Evolutionary conservation across 164 flowering plant species (phyloP), one percentile per base, ranked within the genome.

Genomic region (Umbilicus rupestris): DNA sequence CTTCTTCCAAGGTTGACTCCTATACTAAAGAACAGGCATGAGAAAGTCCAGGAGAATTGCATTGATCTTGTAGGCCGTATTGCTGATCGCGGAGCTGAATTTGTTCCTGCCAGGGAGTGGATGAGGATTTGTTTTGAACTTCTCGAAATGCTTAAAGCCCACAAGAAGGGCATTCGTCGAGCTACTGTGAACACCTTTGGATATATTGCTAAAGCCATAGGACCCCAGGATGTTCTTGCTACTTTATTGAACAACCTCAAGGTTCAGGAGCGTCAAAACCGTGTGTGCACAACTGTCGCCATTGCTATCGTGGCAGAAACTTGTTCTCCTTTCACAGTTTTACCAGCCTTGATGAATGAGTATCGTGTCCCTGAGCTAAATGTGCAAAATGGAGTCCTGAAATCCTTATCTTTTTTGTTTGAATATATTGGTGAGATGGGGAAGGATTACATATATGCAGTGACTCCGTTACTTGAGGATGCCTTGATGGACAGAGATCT

Each of bases 361-460:
- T 94, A 94, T 55, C 91, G 99, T 67, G 97, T 94, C 5, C 97
- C 99, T 0, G 99, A 94, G 78, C 92, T 91, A 22, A 94, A 94
- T 71, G 99, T 94, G 69, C 99, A 94, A 73, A 94, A 94, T 70
- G 99, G 99, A 66, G 97, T 94, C 64, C 69, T 94, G 50, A 94
- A 94, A 69, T 91, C 97, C 5, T 86, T 94, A 19, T 94, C 97
- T 12, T 94, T 94, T 73, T 77, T 94, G 17, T 91, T 94, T 19
- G 99, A 94, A 74, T 94, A 94, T 73, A 94, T 94, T 59, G 99
- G 99, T 26, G 99, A 94, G 72, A 91, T 94, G 99, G 99, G 99
- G 3, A 94, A 94, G 73, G 97, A 94, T 60, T 91, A 94, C 46
- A 91, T 94, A 35, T 94, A 94, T 75, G 99, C 97, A 0, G 97